A percentile compares a stretch with the other conserved stretches of the same genome.
These are phyloP conservation scores for Cercospora sp. DNA, from an alignment of 2,329 filamentous ascomycete genomes.

Conservation along the genomic window DNA sequence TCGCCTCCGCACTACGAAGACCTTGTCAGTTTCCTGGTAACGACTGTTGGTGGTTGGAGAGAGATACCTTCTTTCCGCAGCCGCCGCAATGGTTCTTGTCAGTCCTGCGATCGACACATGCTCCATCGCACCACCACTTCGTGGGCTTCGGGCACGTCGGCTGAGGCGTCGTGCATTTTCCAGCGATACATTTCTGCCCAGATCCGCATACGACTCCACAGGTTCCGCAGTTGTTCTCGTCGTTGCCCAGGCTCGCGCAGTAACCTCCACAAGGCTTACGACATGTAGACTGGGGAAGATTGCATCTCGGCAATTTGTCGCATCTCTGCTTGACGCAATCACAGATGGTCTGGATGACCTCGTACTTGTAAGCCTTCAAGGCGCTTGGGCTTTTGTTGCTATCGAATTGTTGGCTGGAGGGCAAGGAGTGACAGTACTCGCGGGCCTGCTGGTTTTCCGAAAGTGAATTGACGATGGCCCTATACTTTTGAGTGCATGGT, in stretches of 20 bases:
- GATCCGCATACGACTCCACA: neutral
- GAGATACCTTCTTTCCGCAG: neutral
- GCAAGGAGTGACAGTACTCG: neutral
- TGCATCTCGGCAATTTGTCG: neutral
- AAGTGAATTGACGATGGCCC: neutral
- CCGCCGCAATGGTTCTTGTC: neutral
- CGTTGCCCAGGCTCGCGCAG: neutral
- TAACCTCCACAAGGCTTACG: neutral
- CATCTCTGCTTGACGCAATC: neutral
- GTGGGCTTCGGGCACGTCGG: neutral
- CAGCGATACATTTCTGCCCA: neutral
- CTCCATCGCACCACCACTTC: neutral
- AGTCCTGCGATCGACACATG: neutral
- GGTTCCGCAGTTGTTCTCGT: neutral
- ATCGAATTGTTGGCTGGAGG: neutral
- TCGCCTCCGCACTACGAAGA: neutral
- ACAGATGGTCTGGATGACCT: neutral
- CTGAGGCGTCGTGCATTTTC: neutral
- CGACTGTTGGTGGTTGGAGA: neutral
- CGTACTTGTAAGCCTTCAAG: neutral
- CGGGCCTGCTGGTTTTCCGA: neutral
- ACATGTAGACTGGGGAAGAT: neutral
- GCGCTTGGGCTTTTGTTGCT: neutral
- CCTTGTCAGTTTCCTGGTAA: neutral
- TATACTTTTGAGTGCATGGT: neutral